Conservation (phyloP, 352 stramenopile species). For the Globisporangium recalcitrans region DNA sequence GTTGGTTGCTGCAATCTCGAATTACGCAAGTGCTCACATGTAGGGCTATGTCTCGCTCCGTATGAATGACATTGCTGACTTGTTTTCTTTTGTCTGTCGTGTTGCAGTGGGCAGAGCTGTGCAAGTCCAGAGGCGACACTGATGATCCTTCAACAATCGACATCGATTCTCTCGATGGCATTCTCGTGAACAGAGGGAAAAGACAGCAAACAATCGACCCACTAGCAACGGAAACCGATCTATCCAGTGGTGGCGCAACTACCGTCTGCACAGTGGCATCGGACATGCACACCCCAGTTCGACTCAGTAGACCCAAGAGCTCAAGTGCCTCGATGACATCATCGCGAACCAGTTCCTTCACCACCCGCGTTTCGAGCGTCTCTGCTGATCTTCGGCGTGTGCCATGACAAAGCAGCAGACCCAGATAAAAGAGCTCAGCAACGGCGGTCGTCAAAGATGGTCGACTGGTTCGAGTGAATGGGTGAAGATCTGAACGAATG, state of each 20-base stretch:
- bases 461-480: background rate
- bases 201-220: background rate
- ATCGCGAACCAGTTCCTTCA: slow-evolving; percentile 14
- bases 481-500: slow-evolving; percentile 1
- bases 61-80: too few relatives aligned
- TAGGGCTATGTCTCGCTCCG: too few relatives aligned
- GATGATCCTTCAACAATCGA: slow-evolving; percentile 30
- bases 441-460: background rate
- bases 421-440: background rate
- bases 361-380: slow-evolving; percentile 17
- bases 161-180: slow-evolving; percentile 52
- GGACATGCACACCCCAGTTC: background rate
- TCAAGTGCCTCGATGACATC: slow-evolving; percentile 20
- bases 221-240: background rate
- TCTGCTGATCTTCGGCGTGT: background rate
- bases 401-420: too few relatives aligned
- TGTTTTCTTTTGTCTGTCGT: background rate
- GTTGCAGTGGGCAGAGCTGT: slow-evolving; percentile 36
- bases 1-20: slow-evolving; percentile 27
- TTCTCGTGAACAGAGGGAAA: slow-evolving; percentile 24
- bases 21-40: slow-evolving; percentile 34
- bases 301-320: slow-evolving; percentile 26
- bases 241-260: background rate
- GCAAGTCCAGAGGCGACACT: slow-evolving; percentile 20
- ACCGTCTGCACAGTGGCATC: background rate